These are phyloP conservation scores for Sporothrix curviconia DNA, from an alignment of 2,329 filamentous ascomycete species.

Conservation along the genomic window DNA sequence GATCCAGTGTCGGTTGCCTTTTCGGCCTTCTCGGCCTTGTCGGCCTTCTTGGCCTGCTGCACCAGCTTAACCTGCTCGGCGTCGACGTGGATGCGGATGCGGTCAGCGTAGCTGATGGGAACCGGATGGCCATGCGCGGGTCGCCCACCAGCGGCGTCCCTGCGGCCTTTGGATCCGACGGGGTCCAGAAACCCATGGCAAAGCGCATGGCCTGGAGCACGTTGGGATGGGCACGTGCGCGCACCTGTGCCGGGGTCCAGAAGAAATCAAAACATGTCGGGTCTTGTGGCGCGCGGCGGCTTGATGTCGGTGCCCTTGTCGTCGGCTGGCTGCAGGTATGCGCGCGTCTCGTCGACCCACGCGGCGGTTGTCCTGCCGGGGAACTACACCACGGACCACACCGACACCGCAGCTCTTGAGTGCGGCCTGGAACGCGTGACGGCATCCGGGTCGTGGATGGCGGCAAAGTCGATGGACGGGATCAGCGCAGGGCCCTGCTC, in stretches of 20 bases:
- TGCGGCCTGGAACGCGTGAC: conserved; percentile 49
- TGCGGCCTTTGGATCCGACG: conserved; percentile 17
- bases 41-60: conserved; percentile 21
- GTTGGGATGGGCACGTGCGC: conserved; percentile 59
- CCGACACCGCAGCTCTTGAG: conserved; percentile 58
- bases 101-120: conserved; percentile 62
- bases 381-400: conserved; percentile 59
- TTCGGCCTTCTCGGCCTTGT: conserved; percentile 21
- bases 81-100: conserved; percentile 58
- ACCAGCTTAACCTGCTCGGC: conserved; percentile 23
- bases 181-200: conserved; percentile 61
- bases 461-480: conserved; percentile 48
- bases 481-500: conserved; percentile 45
- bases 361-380: conserved; percentile 47
- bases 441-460: conserved; percentile 41
- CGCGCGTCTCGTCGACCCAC: conserved; percentile 53
- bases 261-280: conserved; percentile 68
- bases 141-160: conserved; percentile 27
- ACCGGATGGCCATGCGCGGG: conserved; percentile 52
- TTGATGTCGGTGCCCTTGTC: conserved; percentile 31
- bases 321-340: conserved; percentile 50
- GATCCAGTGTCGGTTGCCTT: conserved; percentile 23
- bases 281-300: conserved; percentile 52
- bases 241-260: conserved; percentile 64
- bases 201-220: conserved; percentile 59